Conservation (phyloP, 169 alveolate species). For the Cardiosporidium cionae region DNA sequence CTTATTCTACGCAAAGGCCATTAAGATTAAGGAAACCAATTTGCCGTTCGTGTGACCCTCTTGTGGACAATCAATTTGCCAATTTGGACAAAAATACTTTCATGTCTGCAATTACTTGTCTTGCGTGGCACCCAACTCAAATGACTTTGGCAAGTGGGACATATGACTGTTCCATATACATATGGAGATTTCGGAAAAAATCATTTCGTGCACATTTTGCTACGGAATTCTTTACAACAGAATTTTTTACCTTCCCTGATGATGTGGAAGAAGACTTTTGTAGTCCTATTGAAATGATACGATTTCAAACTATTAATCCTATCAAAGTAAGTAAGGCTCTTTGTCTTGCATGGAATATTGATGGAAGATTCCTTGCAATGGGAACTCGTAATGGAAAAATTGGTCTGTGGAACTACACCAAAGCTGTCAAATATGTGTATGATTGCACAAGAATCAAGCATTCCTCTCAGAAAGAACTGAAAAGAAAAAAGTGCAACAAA, state of each 20-base stretch:
- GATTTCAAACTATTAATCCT: not conserved
- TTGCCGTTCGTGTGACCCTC: not conserved
- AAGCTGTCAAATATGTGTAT: not conserved
- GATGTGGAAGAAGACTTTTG: no score
- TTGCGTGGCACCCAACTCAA: not conserved
- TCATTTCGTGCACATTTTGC: no score
- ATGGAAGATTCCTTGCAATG: not conserved
- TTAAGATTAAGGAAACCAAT: not conserved
- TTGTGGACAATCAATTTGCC: not conserved
- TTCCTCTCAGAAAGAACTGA: no score
- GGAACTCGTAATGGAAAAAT: not conserved
- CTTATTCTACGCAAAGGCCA: not conserved
- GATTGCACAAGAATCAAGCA: not conserved
- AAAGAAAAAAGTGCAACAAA: no score
- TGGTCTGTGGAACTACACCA: not conserved
- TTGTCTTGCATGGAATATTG: not conserved
- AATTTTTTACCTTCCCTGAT: no score
- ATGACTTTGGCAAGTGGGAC: not conserved
- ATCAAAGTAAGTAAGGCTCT: not conserved
- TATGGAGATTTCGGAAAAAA: not conserved
- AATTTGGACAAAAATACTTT: no score
- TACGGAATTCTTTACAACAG: no score
- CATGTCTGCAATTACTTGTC: not conserved
- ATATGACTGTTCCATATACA: not conserved
- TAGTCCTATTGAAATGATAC: not conserved